Evolutionary conservation across 805 yeast species (phyloP).

Genomic region (Clavispora santaluciae): DNA sequence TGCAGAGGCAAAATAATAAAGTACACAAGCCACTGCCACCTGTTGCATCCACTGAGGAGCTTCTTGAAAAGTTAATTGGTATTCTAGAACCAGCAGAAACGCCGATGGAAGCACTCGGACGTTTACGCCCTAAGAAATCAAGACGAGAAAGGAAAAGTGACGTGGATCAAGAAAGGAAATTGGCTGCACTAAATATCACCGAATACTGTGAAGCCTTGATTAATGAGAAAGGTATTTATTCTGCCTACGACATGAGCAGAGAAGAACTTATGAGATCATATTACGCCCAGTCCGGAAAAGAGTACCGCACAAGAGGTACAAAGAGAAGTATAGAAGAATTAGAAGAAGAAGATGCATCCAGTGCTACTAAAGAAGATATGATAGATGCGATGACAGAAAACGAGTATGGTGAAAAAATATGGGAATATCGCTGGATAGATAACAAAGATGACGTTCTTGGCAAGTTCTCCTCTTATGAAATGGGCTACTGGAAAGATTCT

Average conservation of each 20-base stretch:
- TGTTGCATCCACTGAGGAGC: conserved; percentile 7
- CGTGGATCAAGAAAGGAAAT: conserved; percentile 9
- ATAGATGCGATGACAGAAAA: conserved; percentile 2
- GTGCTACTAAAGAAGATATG: neutral
- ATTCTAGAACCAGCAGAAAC: conserved; percentile 57
- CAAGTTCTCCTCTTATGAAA: conserved; percentile 47
- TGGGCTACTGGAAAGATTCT: conserved; percentile 48
- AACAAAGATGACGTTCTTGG: conserved; percentile 37
- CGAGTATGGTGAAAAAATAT: conserved; percentile 29
- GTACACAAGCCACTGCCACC: neutral
- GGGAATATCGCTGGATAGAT: conserved; percentile 49
- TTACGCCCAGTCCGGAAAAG: conserved; percentile 51
- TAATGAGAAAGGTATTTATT: conserved; percentile 21
- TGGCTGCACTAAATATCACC: conserved; percentile 37
- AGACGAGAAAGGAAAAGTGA: conserved; percentile 8
- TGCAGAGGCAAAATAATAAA: conserved; percentile 10
- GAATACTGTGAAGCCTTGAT: conserved; percentile 28
- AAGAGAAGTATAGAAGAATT: conserved; percentile 21
- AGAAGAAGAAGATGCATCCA: conserved; percentile 13
- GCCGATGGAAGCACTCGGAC: conserved; percentile 50
- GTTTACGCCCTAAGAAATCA: conserved; percentile 18
- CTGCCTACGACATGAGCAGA: conserved; percentile 44
- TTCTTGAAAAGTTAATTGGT: conserved; percentile 31
- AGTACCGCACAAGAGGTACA: conserved; percentile 44
- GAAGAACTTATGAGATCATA: conserved; percentile 39